These are phyloP conservation scores for Omphalotus olearius DNA, from an alignment of 1,284 basidiomycete species.

Conservation along the genomic window DNA sequence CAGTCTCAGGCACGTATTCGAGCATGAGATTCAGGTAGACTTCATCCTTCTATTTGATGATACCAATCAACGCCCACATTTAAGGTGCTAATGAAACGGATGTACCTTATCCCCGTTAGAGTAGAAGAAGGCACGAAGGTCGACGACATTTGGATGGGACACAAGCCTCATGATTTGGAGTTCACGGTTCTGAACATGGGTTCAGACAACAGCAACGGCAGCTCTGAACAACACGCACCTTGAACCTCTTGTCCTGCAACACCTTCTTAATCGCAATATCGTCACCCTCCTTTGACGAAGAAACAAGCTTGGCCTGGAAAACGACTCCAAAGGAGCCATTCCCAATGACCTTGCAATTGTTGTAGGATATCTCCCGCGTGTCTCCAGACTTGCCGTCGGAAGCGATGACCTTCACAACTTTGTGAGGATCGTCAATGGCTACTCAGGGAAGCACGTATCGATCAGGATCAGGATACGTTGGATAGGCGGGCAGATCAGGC, in stretches of 20 bases:
- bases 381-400: slow-evolving; percentile 93
- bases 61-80: slow-evolving; percentile 15
- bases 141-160: slow-evolving; percentile 96
- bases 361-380: slow-evolving; percentile 88
- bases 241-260: slow-evolving; percentile 99
- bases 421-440: slow-evolving; percentile 93
- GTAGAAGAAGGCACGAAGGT: slow-evolving; percentile 98
- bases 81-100: slow-evolving; percentile 11
- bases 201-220: slow-evolving; percentile 12
- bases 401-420: slow-evolving; percentile 92
- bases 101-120: slow-evolving; percentile 97
- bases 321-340: slow-evolving; percentile 99
- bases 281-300: slow-evolving; percentile 57
- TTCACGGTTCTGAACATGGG: slow-evolving; percentile 83
- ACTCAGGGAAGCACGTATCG: slow-evolving; percentile 22
- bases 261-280: slow-evolving; percentile 99
- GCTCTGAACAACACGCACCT: slow-evolving; percentile 55
- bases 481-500: slow-evolving; percentile 13
- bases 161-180: slow-evolving; percentile 99
- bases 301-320: slow-evolving; percentile 80
- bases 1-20: slow-evolving; percentile 99
- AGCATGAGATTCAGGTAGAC: slow-evolving; percentile 99
- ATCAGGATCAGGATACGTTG: slow-evolving; percentile 12
- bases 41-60: slow-evolving; percentile 85
- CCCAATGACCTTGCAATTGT: slow-evolving; percentile 97